phyloP scores from a whole-genome alignment of 139 green algal genomes.

The Chloropicon primus region DNA sequence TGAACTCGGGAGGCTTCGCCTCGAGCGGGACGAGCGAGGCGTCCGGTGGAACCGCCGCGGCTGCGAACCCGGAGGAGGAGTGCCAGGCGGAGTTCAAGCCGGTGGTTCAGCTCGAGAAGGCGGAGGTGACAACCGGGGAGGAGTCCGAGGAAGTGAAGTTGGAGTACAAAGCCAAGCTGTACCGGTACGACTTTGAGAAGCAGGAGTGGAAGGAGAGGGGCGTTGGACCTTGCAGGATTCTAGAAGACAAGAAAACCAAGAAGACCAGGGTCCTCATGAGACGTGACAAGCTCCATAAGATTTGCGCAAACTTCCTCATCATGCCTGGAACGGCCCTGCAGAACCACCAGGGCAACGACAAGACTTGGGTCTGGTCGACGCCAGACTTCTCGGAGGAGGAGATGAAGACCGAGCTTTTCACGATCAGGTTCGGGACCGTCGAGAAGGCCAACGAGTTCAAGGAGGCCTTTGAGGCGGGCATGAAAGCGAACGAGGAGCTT shows the following conservation, averaged over 20 bases:
- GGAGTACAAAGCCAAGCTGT: conserved; percentile 92
- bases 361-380: neutral
- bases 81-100: conserved; percentile 77
- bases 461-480: neutral
- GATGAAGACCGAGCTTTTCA: conserved; percentile 1
- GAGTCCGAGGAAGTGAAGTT: conserved; percentile 78
- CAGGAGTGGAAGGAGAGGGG: conserved; percentile 98
- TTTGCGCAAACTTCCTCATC: conserved; percentile 84
- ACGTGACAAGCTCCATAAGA: conserved; percentile 97
- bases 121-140: conserved; percentile 81
- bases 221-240: conserved; percentile 69
- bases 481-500: neutral
- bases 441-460: conserved; percentile 14
- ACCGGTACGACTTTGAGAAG: conserved; percentile 44
- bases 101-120: conserved; percentile 89
- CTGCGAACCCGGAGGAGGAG: conserved; percentile 69
- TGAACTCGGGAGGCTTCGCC: neutral
- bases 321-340: neutral
- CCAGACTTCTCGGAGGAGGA: conserved; percentile 7
- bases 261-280: conserved; percentile 90
- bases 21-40: neutral
- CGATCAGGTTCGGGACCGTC: neutral
- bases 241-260: conserved; percentile 85
- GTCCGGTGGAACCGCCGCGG: neutral
- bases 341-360: neutral